Conservation (phyloP, 176 grass and related monocot genomes). For the Eleusine coracana region DNA sequence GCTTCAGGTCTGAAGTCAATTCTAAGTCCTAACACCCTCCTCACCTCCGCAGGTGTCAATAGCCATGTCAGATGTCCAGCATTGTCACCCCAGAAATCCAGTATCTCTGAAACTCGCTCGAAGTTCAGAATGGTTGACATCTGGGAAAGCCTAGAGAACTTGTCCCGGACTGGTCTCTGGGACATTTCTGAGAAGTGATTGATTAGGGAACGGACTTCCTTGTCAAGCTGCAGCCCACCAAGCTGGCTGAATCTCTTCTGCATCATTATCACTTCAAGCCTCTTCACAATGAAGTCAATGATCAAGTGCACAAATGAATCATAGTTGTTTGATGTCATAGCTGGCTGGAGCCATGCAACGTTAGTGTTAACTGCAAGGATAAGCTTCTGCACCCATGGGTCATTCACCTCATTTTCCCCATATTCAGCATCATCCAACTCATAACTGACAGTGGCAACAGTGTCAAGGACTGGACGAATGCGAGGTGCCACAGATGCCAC, state of each 20-base stretch:
- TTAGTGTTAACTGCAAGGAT: conserved; percentile 77
- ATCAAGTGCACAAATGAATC: conserved; percentile 84
- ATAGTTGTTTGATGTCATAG: conserved; percentile 88
- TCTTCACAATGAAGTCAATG: conserved; percentile 90
- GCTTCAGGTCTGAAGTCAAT: conserved; percentile 91
- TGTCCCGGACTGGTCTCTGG: conserved; percentile 83
- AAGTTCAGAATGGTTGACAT: conserved; percentile 96
- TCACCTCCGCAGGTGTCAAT: conserved; percentile 88
- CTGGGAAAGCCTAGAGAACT: conserved; percentile 89
- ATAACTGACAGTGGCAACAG: conserved; percentile 85
- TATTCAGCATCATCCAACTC: conserved; percentile 81
- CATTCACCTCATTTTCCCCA: conserved; percentile 89
- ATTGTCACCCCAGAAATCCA: conserved; percentile 99
- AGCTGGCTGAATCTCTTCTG: conserved; percentile 96
- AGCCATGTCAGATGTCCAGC: conserved; percentile 93
- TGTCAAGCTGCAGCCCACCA: conserved; percentile 88
- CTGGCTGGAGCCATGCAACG: conserved; percentile 74
- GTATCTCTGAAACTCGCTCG: conserved; percentile 84
- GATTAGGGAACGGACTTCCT: conserved; percentile 81
- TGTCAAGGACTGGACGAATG: conserved; percentile 77
- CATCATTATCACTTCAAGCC: conserved; percentile 98
- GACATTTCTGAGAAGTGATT: conserved; percentile 98
- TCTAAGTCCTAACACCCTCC: conserved; percentile 81
- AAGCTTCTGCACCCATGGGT: conserved; percentile 95
- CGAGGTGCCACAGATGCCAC: conserved; percentile 67